Conservation (phyloP, 1,284 basidiomycete species). For the Vanrija pseudolonga region DNA sequence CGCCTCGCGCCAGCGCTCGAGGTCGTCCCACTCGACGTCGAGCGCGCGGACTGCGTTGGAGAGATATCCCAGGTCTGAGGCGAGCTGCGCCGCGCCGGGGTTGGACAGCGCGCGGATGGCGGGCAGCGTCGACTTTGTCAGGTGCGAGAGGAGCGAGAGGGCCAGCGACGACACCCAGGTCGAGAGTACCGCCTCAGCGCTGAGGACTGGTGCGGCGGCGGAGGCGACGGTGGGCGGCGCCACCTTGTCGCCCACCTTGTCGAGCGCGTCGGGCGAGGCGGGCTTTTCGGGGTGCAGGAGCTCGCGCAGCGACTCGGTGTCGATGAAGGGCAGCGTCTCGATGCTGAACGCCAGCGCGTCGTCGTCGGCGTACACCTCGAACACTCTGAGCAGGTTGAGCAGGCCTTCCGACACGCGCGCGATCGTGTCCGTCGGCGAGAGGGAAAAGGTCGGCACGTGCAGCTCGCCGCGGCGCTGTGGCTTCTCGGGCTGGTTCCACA, state of each 20-base stretch:
- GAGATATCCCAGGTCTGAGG: slow-evolving; percentile 81
- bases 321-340: slow-evolving; percentile 70
- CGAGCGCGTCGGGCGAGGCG: neutral
- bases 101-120: slow-evolving; percentile 60
- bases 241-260: neutral
- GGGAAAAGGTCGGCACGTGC: slow-evolving; percentile 85
- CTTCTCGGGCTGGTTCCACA: slow-evolving; percentile 60
- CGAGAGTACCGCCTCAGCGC: slow-evolving; percentile 70
- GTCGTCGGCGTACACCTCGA: slow-evolving; percentile 91
- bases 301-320: slow-evolving; percentile 55
- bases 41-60: slow-evolving; percentile 85
- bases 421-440: slow-evolving; percentile 83
- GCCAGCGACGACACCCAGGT: slow-evolving; percentile 89
- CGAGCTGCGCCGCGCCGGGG: slow-evolving; percentile 76
- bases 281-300: slow-evolving; percentile 50
- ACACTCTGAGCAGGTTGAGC: slow-evolving; percentile 84
- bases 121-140: slow-evolving; percentile 63
- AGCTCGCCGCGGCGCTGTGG: slow-evolving; percentile 56
- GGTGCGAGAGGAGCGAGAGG: slow-evolving; percentile 66
- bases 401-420: slow-evolving; percentile 87
- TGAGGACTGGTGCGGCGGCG: neutral
- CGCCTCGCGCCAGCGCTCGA: slow-evolving; percentile 69
- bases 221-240: too few species aligned
- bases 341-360: slow-evolving; percentile 86
- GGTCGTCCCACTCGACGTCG: slow-evolving; percentile 72